A percentile compares a stretch with the other conserved stretches of the same genome.
Conservation (phyloP, 345 rosid species). For the Populus pruinosa region DNA sequence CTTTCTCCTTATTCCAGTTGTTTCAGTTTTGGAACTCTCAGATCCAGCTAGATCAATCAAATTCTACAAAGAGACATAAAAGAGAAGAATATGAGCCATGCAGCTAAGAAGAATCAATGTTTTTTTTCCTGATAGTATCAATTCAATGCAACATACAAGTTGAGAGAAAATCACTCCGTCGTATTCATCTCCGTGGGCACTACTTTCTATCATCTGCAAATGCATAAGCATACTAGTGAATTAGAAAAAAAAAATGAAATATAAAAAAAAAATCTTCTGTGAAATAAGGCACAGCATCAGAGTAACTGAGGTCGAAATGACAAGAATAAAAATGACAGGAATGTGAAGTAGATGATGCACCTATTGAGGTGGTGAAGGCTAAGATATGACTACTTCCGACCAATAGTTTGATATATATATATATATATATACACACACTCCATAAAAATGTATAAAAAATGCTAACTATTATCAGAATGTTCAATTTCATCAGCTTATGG, state of each 20-base stretch:
- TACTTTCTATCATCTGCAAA: slow-evolving; percentile 98
- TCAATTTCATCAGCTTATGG: background rate
- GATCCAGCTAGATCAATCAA: slow-evolving; percentile 99
- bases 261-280: background rate
- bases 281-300: background rate
- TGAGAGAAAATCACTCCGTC: slow-evolving; percentile 99
- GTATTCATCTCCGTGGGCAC: slow-evolving; percentile 86
- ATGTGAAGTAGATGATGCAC: background rate
- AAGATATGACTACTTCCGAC: background rate
- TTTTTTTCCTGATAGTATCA: slow-evolving; percentile 8
- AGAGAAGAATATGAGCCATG: slow-evolving; percentile 9
- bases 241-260: slow-evolving; percentile 1
- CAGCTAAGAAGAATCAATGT: background rate
- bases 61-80: slow-evolving; percentile 53
- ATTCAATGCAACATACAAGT: slow-evolving; percentile 58
- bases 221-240: slow-evolving; percentile 11
- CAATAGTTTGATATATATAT: background rate
- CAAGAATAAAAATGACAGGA: background rate
- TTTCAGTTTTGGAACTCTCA: slow-evolving; percentile 99
- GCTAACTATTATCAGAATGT: background rate
- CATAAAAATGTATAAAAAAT: background rate
- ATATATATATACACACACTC: too few species aligned
- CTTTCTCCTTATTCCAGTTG: slow-evolving; percentile 93
- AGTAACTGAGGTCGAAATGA: background rate
- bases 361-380: background rate